Evolutionary conservation across 108 stramenopile species (phyloP).

Genomic region (Schizochytrium sp.): DNA sequence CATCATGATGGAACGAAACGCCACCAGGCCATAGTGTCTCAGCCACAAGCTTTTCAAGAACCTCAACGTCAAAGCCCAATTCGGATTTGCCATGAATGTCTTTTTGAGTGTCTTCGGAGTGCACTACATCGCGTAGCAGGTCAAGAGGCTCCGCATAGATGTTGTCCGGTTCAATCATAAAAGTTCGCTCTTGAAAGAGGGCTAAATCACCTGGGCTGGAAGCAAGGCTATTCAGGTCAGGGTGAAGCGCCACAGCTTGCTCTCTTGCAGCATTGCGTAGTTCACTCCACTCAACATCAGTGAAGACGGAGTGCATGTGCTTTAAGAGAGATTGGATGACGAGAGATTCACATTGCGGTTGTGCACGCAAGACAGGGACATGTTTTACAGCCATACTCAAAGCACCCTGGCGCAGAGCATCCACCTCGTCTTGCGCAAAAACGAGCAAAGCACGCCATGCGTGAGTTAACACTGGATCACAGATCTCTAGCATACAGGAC

Average conservation of each 20-base stretch:
- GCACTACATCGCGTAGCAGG: background rate
- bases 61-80: background rate
- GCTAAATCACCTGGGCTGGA: background rate
- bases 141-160: conserved; percentile 27
- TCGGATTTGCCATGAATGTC: background rate
- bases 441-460: conserved; percentile 26
- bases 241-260: background rate
- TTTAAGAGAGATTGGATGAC: background rate
- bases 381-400: background rate
- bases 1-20: conserved; percentile 28
- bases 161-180: conserved; percentile 58
- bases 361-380: background rate
- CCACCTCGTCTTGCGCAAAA: conserved; percentile 32
- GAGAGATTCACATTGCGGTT: conserved; percentile 32
- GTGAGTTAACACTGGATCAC: background rate
- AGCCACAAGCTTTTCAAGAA: background rate
- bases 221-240: background rate
- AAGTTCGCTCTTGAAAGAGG: background rate
- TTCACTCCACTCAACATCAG: background rate
- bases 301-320: background rate
- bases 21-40: conserved; percentile 17
- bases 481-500: background rate
- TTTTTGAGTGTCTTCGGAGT: background rate
- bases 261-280: conserved; percentile 1
- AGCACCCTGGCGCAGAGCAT: conserved; percentile 15